Base-by-base conservation (phyloP, 78 protist genomes). In the Dictyostelium firmibasis region DNA sequence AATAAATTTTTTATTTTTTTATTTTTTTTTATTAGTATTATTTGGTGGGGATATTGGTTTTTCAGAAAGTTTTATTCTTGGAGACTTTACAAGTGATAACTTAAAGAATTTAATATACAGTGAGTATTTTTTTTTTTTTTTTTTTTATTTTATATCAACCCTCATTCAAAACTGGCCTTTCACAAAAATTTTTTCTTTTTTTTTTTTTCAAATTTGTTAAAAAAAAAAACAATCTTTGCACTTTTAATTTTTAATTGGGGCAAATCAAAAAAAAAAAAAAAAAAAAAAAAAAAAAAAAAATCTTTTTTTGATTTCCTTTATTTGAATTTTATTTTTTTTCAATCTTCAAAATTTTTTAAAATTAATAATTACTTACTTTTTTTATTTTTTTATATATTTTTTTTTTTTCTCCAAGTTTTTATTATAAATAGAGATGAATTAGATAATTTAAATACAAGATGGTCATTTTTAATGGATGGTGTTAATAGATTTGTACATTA, bases 31-130 rank as follows among this genome's bases (percentile, higher is more conserved):
- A 31, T 2, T 33, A 86, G 85, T 87, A 31, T 29, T 87, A 6
- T 87, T 87, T 87, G 78, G 78, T 18, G 93, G 93, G 0, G 93
- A 87, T 64, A 43, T 87, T 20, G 93, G 93, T 16, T 87, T 87
- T n/a, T 23, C 85, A 4, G 93, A 87, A 33, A 35, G 84, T 57
- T 87, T 41, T 64, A 87, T 87, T 29, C 67, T 87, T 4, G 85
- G 85, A 38, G 69, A 87, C 36, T 78, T 87, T 18, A 27, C 23
- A 4, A 53, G 60, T 36, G 57, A 35, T 41, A 57, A 87, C 43
- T 44, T 87, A 60, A 78, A 20, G 14, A 62, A n/a, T 29, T 74
- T 87, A 35, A 47, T 87, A 57, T 33, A 31, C 3, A 78, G 93
- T 87, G 43, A 38, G 93, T 87, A 31, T 5, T 11, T 1, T 23